phyloP scores from a whole-genome alignment of 2,329 filamentous ascomycete genomes.

The Xylariales sp. region DNA sequence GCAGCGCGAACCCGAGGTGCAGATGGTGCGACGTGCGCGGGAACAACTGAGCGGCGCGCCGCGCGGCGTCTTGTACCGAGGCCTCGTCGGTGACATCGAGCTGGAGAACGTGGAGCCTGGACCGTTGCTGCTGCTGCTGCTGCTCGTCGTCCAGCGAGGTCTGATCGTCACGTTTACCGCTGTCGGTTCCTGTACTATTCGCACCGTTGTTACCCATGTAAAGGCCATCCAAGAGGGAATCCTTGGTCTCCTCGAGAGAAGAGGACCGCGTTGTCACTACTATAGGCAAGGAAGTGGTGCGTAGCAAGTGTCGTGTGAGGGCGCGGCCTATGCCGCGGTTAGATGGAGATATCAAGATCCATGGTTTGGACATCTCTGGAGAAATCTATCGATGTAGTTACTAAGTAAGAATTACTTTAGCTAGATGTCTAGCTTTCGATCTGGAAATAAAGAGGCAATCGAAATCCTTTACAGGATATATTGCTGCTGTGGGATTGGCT shows the following conservation, averaged over 20 bases:
- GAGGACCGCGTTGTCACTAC: slow-evolving; percentile 36
- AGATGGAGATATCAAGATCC: slow-evolving; percentile 44
- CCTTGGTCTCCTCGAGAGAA: slow-evolving; percentile 30
- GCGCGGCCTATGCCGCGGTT: slow-evolving; percentile 45
- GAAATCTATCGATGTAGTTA: no score
- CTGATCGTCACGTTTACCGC: slow-evolving; percentile 17
- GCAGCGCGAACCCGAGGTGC: slow-evolving; percentile 64
- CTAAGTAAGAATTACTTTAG: no score
- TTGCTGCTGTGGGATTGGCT: no score
- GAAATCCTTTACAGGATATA: no score
- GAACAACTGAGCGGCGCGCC: slow-evolving; percentile 47
- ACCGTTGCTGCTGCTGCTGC: neutral
- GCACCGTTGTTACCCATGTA: no score
- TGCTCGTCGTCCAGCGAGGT: neutral
- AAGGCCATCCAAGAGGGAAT: slow-evolving; percentile 23
- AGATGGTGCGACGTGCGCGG: slow-evolving; percentile 51
- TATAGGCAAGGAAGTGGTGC: slow-evolving; percentile 42
- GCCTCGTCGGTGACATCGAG: slow-evolving; percentile 55
- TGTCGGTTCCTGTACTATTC: no score
- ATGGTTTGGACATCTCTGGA: slow-evolving; percentile 47
- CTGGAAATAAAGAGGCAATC: no score
- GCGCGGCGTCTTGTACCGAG: slow-evolving; percentile 54
- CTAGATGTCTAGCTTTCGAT: no score
- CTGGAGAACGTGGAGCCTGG: slow-evolving; percentile 21
- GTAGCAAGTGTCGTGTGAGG: slow-evolving; percentile 44